phyloP scores from a whole-genome alignment of 192 early-diverging fungal species.

The Coemansia umbellata region DNA sequence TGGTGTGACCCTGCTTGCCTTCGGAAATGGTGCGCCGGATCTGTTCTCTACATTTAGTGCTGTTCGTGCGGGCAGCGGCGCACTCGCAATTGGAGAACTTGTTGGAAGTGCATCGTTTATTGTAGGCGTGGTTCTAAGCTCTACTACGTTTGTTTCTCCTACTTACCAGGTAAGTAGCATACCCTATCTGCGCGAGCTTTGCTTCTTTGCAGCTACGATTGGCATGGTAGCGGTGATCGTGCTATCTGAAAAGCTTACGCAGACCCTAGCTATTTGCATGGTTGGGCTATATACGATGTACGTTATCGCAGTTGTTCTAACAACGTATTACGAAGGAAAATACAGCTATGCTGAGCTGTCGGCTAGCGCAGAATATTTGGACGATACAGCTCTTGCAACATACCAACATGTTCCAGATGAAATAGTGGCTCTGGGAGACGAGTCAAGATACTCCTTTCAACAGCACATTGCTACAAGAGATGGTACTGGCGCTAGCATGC shows the following conservation, averaged over 20 bases:
- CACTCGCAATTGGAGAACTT: conserved; percentile 88
- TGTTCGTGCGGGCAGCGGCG: conserved; percentile 64
- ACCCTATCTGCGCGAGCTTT: conserved; percentile 77
- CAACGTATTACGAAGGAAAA: conserved; percentile 43
- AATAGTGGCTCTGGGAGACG: too few relatives aligned
- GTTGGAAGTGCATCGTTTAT: conserved; percentile 85
- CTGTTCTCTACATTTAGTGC: conserved; percentile 86
- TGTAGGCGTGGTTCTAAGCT: conserved; percentile 76
- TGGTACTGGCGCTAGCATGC: not conserved
- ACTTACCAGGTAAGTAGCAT: conserved; percentile 59
- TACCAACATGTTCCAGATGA: too few relatives aligned
- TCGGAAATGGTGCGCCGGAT: conserved; percentile 92
- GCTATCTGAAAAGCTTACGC: conserved; percentile 24
- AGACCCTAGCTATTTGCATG: conserved; percentile 33
- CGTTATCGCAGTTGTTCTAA: conserved; percentile 41
- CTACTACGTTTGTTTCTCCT: conserved; percentile 75
- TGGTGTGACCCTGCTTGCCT: conserved; percentile 73
- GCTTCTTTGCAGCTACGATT: conserved; percentile 60
- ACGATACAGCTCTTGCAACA: too few relatives aligned
- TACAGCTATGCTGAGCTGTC: not conserved
- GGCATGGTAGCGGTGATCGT: conserved; percentile 31
- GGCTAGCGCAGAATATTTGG: not conserved
- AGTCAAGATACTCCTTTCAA: too few relatives aligned
- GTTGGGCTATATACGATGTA: conserved; percentile 44
- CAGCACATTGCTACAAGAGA: too few relatives aligned